Base-by-base conservation (phyloP, 371 early-diverging fungal species). In the Mortierella sp. region DNA sequence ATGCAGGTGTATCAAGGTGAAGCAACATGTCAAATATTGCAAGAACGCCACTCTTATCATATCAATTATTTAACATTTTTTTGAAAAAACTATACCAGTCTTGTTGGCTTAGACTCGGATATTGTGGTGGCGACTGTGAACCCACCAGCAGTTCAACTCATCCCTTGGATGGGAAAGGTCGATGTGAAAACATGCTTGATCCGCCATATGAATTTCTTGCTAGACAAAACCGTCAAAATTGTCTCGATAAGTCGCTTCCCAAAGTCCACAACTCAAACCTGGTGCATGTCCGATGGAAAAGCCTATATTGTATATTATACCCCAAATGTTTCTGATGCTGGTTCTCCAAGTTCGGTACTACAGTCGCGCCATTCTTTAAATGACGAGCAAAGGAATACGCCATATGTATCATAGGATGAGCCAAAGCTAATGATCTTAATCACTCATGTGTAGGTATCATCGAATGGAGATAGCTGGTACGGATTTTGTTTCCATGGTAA, bases 211-310 rank as follows among this genome's bases (percentile, higher is more conserved):
- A 80, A 51, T 62, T 80, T 80, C 69, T 65, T 80, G 40, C 63
- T 80, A 40, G 81, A 80, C 61, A 80, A 75, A 40, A 47, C 75
- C 0, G 81, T 80, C 20, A 75, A 51, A 68, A 80, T 80, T 62
- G 72, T 80, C 3, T 51, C 81, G n/a, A 80, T 80, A 61, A 72
- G 72, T 43, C 71, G 81, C 6, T 80, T 80, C 47, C 69, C 72
- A 28, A 75, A 75, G 47, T 72, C 81, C 6, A 80, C 81, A 24
- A 80, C 81, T 3, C 81, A 80, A 37, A 75, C 51, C 30, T 80
- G 81, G 81, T 80, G 81, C 70, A 80, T 75, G 75, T 80, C 81
- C 12, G 81, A 80, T 43, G 81, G 81, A 57, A 80, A 80, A 49
- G 81, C 81, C 5, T 80, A 80, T 49, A 80, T 75, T 35, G 81